Percentiles rank a stretch among this genome's conserved stretches.
phyloP scores from a whole-genome alignment of 345 rosid genomes.

The Salix arbutifolia region DNA sequence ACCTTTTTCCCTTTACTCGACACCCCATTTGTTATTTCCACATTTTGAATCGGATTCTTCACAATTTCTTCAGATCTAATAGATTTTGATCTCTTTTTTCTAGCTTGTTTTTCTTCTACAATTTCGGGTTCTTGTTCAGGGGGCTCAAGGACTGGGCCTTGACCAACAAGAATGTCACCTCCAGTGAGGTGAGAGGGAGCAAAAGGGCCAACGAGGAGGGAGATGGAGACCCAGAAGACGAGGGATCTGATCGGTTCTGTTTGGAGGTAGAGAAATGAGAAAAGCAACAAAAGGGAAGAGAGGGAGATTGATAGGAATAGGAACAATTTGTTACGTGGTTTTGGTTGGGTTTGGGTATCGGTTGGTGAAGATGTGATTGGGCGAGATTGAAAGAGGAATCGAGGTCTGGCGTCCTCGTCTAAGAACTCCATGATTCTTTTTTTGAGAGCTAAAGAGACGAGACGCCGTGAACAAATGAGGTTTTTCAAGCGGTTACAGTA shows the following conservation, averaged over 20 bases:
- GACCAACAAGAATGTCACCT: constrained; percentile 73
- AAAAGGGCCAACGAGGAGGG: constrained; percentile 65
- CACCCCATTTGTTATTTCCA: constrained; percentile 1
- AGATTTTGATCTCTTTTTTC: constrained; percentile 48
- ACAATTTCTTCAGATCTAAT: constrained; percentile 29
- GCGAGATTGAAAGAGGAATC: constrained; percentile 72
- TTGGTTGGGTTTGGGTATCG: constrained; percentile 13
- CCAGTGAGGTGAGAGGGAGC: constrained; percentile 72
- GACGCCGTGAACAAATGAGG: too few species aligned
- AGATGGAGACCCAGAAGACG: constrained; percentile 64
- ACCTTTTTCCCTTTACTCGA: constrained; percentile 28
- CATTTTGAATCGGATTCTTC: neutral
- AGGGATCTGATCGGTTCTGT: constrained; percentile 63
- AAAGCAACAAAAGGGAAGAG: constrained; percentile 40
- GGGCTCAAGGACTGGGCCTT: constrained; percentile 55
- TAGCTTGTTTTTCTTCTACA: constrained; percentile 39
- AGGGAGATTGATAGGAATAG: constrained; percentile 30
- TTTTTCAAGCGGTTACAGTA: too few species aligned
- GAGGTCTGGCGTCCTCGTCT: constrained; percentile 81
- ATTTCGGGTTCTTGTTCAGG: constrained; percentile 38
- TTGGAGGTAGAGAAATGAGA: constrained; percentile 58
- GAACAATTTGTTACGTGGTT: constrained; percentile 14
- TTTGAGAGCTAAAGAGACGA: too few species aligned
- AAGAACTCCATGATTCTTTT: constrained; percentile 58
- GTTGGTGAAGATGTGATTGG: constrained; percentile 9